A percentile compares a stretch with the other conserved stretches of the same genome.
phyloP scores from a whole-genome alignment of 331 rosid species.

The Cydonia oblonga region DNA sequence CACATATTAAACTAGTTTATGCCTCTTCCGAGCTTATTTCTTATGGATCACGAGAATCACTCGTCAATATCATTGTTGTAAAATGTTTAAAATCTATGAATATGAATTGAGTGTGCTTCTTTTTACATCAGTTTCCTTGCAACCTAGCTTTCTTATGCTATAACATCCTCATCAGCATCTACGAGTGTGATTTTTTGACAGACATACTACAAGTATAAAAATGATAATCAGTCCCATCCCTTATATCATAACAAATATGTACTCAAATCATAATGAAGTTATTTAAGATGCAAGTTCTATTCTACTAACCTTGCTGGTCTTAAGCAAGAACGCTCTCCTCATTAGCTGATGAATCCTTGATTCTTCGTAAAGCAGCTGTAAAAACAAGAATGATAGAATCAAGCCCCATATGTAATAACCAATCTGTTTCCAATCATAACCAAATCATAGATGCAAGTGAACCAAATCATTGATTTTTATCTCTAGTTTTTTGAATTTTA shows the following conservation, averaged over 20 bases:
- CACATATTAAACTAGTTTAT: not conserved
- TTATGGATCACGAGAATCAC: not conserved
- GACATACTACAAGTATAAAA: conserved; percentile 15
- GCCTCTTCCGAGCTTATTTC: not conserved
- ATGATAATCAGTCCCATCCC: not conserved
- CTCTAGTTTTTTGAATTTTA: not conserved
- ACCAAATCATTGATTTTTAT: not conserved
- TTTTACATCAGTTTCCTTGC: conserved; percentile 2
- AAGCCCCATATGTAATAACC: not conserved
- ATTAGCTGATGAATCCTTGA: conserved; percentile 23
- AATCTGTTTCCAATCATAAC: not conserved
- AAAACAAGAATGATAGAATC: conserved; percentile 8
- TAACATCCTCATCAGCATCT: conserved; percentile 17
- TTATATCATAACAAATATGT: not conserved
- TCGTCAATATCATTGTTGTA: too few relatives aligned
- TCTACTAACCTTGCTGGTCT: conserved; percentile 7
- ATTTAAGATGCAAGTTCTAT: not conserved
- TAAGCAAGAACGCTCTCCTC: conserved; percentile 25
- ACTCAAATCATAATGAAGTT: not conserved
- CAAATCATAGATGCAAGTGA: not conserved
- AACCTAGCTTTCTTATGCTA: conserved; percentile 21
- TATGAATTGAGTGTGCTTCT: not conserved
- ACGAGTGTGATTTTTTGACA: conserved; percentile 19
- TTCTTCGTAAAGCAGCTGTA: conserved; percentile 21
- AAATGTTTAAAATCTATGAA: not conserved